Percentiles rank a stretch among this genome's conserved stretches.
These are phyloP conservation scores for Macadamia tetraphylla DNA, from an alignment of 164 flowering plant genomes.

Conservation along the genomic window DNA sequence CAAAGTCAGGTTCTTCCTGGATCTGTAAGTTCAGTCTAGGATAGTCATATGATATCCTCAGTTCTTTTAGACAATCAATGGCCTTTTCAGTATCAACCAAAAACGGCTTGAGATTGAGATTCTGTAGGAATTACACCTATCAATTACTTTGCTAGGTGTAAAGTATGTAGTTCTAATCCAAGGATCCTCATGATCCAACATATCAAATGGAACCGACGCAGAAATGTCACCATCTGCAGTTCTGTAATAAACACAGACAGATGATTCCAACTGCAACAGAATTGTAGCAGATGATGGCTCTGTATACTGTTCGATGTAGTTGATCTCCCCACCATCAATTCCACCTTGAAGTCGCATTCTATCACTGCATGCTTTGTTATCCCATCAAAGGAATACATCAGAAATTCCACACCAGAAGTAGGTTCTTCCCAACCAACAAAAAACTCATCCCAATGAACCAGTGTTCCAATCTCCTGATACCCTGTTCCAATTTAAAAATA, in stretches of 20 bases:
- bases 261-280: constrained; percentile 60
- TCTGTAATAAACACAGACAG: constrained; percentile 68
- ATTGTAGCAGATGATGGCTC: constrained; percentile 31
- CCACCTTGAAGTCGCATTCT: constrained; percentile 75
- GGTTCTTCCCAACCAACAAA: constrained; percentile 75
- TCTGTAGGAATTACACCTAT: constrained; percentile 63
- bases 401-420: constrained; percentile 53
- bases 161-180: constrained; percentile 96
- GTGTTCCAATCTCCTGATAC: constrained; percentile 42
- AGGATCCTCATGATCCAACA: constrained; percentile 92
- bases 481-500: too few relatives aligned
- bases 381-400: constrained; percentile 75
- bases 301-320: constrained; percentile 31
- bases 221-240: constrained; percentile 89
- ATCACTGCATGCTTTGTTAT: constrained; percentile 36
- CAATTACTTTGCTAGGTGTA: constrained; percentile 69
- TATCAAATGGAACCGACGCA: constrained; percentile 52
- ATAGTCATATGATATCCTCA: constrained; percentile 32
- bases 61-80: constrained; percentile 39
- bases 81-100: constrained; percentile 45
- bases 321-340: constrained; percentile 64
- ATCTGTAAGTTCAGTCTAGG: constrained; percentile 23
- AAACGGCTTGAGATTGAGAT: constrained; percentile 58
- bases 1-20: constrained; percentile 65
- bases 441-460: constrained; percentile 47